phyloP scores from a whole-genome alignment of 1,139 yeast species.

The Blastobotrys proliferans region DNA sequence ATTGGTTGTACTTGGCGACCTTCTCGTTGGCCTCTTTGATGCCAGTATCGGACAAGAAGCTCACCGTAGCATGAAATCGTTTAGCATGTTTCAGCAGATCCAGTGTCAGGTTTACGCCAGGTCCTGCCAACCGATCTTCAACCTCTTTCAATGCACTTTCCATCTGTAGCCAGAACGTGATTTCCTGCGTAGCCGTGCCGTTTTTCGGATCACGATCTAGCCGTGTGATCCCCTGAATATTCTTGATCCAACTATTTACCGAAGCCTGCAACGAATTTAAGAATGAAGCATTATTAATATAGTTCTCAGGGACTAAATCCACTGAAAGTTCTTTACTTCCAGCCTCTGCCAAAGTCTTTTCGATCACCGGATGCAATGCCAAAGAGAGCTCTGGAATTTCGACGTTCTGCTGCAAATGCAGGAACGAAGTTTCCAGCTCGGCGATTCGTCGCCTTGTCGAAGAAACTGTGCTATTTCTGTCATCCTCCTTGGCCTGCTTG shows the following conservation, averaged over 20 bases:
- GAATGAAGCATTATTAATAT: slow-evolving; percentile 49
- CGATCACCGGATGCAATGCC: slow-evolving; percentile 52
- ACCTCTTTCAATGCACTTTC: slow-evolving; percentile 58
- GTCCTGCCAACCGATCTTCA: slow-evolving; percentile 53
- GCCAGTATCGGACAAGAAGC: slow-evolving; percentile 71
- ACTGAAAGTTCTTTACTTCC: slow-evolving; percentile 19
- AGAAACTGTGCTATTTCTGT: slow-evolving; percentile 23
- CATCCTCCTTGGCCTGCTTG: slow-evolving; percentile 16
- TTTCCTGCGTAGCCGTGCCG: slow-evolving; percentile 65
- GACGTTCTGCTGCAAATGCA: slow-evolving; percentile 63
- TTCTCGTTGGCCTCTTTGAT: slow-evolving; percentile 52
- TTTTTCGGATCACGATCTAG: slow-evolving; percentile 48
- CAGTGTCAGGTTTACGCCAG: slow-evolving; percentile 56
- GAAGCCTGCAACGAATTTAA: slow-evolving; percentile 62
- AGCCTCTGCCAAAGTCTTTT: slow-evolving; percentile 38
- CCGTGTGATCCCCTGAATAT: slow-evolving; percentile 55
- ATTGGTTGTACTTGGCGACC: slow-evolving; percentile 53
- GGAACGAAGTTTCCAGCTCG: slow-evolving; percentile 65
- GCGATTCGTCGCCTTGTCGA: slow-evolving; percentile 50
- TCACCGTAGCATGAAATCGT: slow-evolving; percentile 72
- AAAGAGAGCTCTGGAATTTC: slow-evolving; percentile 62
- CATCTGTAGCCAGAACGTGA: slow-evolving; percentile 74
- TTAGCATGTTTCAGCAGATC: slow-evolving; percentile 65
- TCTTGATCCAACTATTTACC: slow-evolving; percentile 71
- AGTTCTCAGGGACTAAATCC: slow-evolving; percentile 34